Evolutionary conservation across 2,329 filamentous ascomycete genomes (phyloP).

Genomic region (Chrysoporthe austroafricana): DNA sequence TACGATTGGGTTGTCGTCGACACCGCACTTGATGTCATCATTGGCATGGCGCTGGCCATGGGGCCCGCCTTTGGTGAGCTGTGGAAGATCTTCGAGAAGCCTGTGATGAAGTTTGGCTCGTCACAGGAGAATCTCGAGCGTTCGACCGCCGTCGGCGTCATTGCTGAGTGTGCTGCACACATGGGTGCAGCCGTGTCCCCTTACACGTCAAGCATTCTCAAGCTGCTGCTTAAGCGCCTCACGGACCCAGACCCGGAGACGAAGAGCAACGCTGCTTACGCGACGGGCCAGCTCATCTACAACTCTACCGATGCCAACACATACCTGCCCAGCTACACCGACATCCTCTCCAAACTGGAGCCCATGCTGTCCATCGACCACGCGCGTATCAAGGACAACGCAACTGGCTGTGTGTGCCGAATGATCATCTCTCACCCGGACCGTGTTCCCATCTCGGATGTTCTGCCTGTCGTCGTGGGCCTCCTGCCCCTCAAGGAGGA

Average conservation of each 20-base stretch:
- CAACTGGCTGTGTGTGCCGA: conserved; percentile 85
- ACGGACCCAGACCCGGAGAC: conserved; percentile 88
- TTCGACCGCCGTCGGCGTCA: conserved; percentile 85
- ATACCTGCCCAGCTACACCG: conserved; percentile 74
- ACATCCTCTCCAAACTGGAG: conserved; percentile 85
- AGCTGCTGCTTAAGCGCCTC: conserved; percentile 82
- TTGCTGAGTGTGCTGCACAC: conserved; percentile 87
- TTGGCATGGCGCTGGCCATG: conserved; percentile 80
- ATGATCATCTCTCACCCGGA: conserved; percentile 93
- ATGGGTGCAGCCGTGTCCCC: conserved; percentile 82
- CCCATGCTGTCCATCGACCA: conserved; percentile 77
- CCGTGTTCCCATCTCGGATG: conserved; percentile 76
- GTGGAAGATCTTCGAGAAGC: conserved; percentile 96
- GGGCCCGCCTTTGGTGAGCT: conserved; percentile 81
- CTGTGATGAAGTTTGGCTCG: conserved; percentile 83
- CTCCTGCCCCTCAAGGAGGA: conserved; percentile 89
- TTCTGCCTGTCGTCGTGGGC: conserved; percentile 78
- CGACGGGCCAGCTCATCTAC: conserved; percentile 80
- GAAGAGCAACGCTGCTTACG: conserved; percentile 94
- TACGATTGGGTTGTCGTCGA: conserved; percentile 98
- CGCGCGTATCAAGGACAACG: conserved; percentile 87
- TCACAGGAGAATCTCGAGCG: conserved; percentile 87
- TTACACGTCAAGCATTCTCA: conserved; percentile 76
- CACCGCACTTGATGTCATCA: conserved; percentile 88
- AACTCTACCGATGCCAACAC: conserved; percentile 76